phyloP scores from a whole-genome alignment of 306 rosid genomes.

The Vicia sativa region DNA sequence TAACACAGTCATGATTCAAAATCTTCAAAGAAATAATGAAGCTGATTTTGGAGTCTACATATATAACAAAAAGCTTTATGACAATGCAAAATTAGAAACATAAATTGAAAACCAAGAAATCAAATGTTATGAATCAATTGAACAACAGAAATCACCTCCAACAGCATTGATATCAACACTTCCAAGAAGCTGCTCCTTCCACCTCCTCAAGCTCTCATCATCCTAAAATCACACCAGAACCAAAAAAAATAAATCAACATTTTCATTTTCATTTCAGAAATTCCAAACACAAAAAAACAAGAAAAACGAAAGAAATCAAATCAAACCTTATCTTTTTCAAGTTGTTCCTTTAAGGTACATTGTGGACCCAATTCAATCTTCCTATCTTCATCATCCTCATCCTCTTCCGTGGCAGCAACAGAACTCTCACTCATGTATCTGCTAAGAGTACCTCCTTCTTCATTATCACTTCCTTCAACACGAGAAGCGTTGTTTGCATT shows the following conservation, averaged over 20 bases:
- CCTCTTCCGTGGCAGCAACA: conserved; percentile 73
- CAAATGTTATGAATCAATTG: neutral
- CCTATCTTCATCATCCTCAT: conserved; percentile 80
- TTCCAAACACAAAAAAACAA: neutral
- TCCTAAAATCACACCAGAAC: conserved; percentile 49
- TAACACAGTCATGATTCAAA: conserved; percentile 1
- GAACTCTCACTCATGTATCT: conserved; percentile 66
- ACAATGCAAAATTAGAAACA: conserved; percentile 6
- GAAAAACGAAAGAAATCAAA: conserved; percentile 21
- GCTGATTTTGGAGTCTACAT: conserved; percentile 16
- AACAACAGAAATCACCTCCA: conserved; percentile 62
- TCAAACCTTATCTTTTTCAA: conserved; percentile 85
- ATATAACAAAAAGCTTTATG: no score
- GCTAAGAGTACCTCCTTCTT: conserved; percentile 32
- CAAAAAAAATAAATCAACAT: neutral
- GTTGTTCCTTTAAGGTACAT: conserved; percentile 77
- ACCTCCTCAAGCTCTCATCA: conserved; percentile 91
- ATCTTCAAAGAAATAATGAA: neutral
- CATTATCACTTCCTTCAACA: conserved; percentile 48
- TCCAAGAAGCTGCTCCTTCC: conserved; percentile 99
- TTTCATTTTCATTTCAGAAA: neutral
- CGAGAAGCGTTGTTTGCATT: neutral
- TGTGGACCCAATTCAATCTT: conserved; percentile 90
- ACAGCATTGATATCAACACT: conserved; percentile 80
- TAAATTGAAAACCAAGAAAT: no score